Base-by-base conservation (phyloP, 202 grass and related monocot species). In the Tripidium arundinaceum region DNA sequence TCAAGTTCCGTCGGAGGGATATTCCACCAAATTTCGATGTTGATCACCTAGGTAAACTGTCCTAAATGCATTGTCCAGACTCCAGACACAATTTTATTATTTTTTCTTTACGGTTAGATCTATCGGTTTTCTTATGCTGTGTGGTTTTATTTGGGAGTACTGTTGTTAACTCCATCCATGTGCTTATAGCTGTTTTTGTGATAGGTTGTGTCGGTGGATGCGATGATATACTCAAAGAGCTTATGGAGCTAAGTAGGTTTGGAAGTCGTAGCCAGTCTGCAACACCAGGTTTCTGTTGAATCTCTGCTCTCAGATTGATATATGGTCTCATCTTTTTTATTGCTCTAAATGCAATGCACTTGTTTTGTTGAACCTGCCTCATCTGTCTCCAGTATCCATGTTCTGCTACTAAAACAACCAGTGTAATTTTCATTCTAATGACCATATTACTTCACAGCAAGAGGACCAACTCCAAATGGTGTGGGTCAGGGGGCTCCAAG, bases 161-260 rank as follows among this genome's bases (percentile, higher is more conserved):
- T 55, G 39, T 54, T 26, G 45, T 50, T 50, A 21, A 72, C 6
- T 66, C 46, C 34, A 39, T 67, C 33, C 4, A 54, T 46, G 38
- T 71, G 46, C 9, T 38, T 67, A 65, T 62, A 59, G 25, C 40
- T 37, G 70, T 71, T 81, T 52, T 36, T 47, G 8, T 64, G 65
- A 67, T 87, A 94, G 95, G 95, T 83, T 98, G 95, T 79, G 59
- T 94, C 88, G 95, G 95, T 75, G 90, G 95, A 33, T 98, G 95
- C 13, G 95, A 94, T 54, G 77, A 85, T 75, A 77, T 89, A 80
- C 88, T 98, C 29, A 91, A 82, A 91, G 95, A 95, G 72, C 86
- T 98, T 84, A 89, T 58, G 52, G 90, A 91, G 79, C 80, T 93
- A 76, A 88, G 88, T 84, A 88, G 95, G 79, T 93, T 87, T 49